A percentile compares a stretch with the other conserved stretches of the same genome.
phyloP scores from a whole-genome alignment of 2,329 filamentous ascomycete species.

The Colletotrichum falcatum region DNA sequence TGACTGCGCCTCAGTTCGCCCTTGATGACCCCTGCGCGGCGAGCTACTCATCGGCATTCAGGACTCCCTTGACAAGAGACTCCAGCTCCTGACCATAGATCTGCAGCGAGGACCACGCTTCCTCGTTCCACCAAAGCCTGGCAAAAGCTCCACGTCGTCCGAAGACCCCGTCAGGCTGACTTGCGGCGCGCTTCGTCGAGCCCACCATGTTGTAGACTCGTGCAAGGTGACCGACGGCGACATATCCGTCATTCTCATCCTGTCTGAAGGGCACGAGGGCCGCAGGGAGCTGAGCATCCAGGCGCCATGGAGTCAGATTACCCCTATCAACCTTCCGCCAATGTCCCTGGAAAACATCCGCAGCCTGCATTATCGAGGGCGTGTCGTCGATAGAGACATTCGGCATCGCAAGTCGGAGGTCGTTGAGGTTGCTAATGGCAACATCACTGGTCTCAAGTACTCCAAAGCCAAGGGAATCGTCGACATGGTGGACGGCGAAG shows the following conservation, averaged over 20 bases:
- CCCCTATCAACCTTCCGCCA: conserved; percentile 73
- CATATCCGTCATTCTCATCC: conserved; percentile 75
- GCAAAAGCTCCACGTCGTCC: conserved; percentile 43
- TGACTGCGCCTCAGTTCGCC: conserved; percentile 69
- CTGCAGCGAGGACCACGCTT: conserved; percentile 47
- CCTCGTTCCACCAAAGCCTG: conserved; percentile 42
- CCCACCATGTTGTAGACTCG: conserved; percentile 77
- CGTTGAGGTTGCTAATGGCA: conserved; percentile 59
- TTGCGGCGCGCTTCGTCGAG: conserved; percentile 66
- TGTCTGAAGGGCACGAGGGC: conserved; percentile 74
- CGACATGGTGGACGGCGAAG: conserved; percentile 73
- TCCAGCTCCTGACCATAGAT: conserved; percentile 75
- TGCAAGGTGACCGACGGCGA: conserved; percentile 77
- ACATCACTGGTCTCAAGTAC: conserved; percentile 68
- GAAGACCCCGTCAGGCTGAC: conserved; percentile 56
- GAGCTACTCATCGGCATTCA: conserved; percentile 77
- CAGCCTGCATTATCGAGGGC: conserved; percentile 67
- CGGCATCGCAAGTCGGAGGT: conserved; percentile 59
- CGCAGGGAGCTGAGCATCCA: conserved; percentile 77
- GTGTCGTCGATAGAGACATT: conserved; percentile 64
- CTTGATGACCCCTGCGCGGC: conserved; percentile 64
- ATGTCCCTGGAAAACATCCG: conserved; percentile 71
- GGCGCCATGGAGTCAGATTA: conserved; percentile 79
- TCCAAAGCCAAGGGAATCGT: conserved; percentile 70
- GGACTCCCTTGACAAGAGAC: conserved; percentile 73